phyloP scores from a whole-genome alignment of 2,329 filamentous ascomycete species.

The Cladosporium colombiae region DNA sequence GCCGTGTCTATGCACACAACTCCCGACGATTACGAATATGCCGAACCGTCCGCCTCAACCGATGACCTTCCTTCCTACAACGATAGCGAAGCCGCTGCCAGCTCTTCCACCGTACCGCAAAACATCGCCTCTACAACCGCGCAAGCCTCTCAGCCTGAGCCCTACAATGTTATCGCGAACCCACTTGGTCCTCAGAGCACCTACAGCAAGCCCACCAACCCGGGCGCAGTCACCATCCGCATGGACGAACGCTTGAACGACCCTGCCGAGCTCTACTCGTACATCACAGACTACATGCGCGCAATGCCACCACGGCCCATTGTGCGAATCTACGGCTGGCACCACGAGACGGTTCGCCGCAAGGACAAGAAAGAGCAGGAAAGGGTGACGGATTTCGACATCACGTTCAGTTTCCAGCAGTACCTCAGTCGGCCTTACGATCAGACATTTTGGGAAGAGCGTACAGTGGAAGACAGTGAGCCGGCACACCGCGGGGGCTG shows the following conservation, averaged over 20 bases:
- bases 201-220: background rate
- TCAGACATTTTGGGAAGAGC: constrained; percentile 33
- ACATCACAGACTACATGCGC: constrained; percentile 30
- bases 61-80: constrained; percentile 34
- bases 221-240: constrained; percentile 29
- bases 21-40: constrained; percentile 33
- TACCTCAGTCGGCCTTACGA: constrained; percentile 25
- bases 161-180: constrained; percentile 9
- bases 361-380: constrained; percentile 35
- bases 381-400: constrained; percentile 31
- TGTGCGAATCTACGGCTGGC: constrained; percentile 32
- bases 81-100: constrained; percentile 29
- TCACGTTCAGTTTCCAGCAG: constrained; percentile 27
- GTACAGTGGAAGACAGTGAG: constrained; percentile 58
- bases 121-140: background rate
- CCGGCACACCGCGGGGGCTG: constrained; percentile 66
- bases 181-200: background rate
- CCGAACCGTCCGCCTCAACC: background rate
- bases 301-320: constrained; percentile 27
- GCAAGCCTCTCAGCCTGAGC: background rate
- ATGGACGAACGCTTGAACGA: constrained; percentile 33
- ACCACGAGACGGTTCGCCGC: constrained; percentile 27
- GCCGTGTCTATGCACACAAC: constrained; percentile 35
- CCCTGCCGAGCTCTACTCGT: constrained; percentile 26
- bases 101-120: background rate